Percentiles rank a stretch among this genome's conserved stretches.
These are phyloP conservation scores for Isatis tinctoria DNA, from an alignment of 345 rosid species.

Conservation along the genomic window DNA sequence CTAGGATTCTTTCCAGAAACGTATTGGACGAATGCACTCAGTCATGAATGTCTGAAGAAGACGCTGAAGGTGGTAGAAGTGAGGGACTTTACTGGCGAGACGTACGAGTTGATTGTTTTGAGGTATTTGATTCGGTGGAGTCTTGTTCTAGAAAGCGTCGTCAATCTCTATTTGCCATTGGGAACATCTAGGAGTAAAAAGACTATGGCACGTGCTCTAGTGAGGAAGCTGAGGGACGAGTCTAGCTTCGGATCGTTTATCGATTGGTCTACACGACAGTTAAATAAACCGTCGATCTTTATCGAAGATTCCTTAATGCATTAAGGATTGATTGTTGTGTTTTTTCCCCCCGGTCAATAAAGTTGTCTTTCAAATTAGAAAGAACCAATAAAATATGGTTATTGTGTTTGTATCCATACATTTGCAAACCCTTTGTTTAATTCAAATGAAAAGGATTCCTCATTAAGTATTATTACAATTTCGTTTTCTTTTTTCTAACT, in stretches of 20 bases:
- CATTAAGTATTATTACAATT: too few relatives aligned
- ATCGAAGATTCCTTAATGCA: not conserved
- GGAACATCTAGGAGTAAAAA: accelerated
- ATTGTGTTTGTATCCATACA: too few relatives aligned
- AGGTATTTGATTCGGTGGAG: not conserved
- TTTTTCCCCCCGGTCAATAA: too few relatives aligned
- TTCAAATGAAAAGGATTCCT: too few relatives aligned
- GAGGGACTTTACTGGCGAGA: not conserved
- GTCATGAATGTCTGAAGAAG: not conserved
- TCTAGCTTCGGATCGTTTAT: not conserved
- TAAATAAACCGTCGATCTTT: not conserved
- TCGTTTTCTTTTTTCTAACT: too few relatives aligned
- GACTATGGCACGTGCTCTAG: not conserved
- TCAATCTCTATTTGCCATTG: not conserved
- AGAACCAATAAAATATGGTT: too few relatives aligned
- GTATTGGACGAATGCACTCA: not conserved
- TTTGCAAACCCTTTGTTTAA: too few relatives aligned
- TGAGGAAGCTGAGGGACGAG: accelerated
- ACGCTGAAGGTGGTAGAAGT: constrained; percentile 7
- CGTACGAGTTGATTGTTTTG: not conserved
- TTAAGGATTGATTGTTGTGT: not conserved
- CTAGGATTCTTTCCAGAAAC: not conserved
- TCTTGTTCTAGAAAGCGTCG: constrained; percentile 1
- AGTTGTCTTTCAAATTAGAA: too few relatives aligned
- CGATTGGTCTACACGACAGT: not conserved